These are phyloP conservation scores for Melanomma pulvis-pyrius DNA, from an alignment of 495 filamentous ascomycete genomes.

Conservation along the genomic window DNA sequence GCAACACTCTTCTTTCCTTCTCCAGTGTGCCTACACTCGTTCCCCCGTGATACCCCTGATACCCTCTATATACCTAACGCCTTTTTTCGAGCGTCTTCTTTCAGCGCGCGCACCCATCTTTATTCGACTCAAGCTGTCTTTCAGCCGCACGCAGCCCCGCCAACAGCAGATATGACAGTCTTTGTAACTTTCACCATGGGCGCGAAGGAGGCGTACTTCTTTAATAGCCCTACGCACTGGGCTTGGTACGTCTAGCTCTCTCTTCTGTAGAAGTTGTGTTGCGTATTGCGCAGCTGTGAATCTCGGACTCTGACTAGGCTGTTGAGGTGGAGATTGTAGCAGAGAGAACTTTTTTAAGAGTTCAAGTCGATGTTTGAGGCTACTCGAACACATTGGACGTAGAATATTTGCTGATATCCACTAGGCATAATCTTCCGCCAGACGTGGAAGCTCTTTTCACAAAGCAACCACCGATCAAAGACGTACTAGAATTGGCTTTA, in stretches of 20 bases:
- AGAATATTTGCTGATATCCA: not conserved
- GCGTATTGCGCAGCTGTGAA: not conserved
- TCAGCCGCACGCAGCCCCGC: not conserved
- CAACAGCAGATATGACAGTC: conserved; percentile 20
- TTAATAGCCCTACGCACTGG: conserved; percentile 37
- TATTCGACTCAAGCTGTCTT: not conserved
- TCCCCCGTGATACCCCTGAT: not conserved
- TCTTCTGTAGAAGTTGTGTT: not conserved
- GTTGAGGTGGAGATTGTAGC: not conserved
- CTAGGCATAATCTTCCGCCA: conserved; percentile 35
- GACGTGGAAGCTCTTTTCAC: conserved; percentile 34
- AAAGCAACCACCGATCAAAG: conserved; percentile 30
- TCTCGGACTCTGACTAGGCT: not conserved
- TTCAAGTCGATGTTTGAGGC: too few relatives aligned
- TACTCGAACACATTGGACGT: not conserved
- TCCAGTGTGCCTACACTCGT: not conserved
- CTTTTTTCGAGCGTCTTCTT: not conserved
- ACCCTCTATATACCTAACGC: not conserved
- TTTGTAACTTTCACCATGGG: conserved; percentile 32
- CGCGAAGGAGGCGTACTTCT: conserved; percentile 34
- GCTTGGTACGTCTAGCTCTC: conserved; percentile 28
- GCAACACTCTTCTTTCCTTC: not conserved
- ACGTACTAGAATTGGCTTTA: conserved; percentile 31
- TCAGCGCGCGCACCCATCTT: too few relatives aligned
- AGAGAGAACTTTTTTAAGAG: not conserved